Evolutionary conservation across 2,329 filamentous ascomycete species (phyloP).

Genomic region (Shiraia bambusicola): DNA sequence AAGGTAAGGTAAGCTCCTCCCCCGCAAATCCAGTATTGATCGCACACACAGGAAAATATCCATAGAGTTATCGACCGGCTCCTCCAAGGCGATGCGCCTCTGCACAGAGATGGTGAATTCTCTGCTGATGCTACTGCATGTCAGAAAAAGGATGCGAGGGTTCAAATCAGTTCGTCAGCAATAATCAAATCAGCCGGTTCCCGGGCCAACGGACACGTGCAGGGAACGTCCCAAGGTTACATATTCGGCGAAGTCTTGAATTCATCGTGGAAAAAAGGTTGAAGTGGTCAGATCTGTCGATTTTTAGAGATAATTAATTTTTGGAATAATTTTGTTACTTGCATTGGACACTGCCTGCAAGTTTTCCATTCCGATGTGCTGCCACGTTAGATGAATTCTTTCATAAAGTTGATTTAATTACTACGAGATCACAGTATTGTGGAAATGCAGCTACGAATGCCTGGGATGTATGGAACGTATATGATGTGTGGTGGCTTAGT

Average conservation of each 20-base stretch:
- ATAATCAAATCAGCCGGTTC: conserved; percentile 3
- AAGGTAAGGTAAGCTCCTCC: conserved; percentile 23
- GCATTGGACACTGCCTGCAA: too few species aligned
- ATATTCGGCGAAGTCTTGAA: conserved; percentile 24
- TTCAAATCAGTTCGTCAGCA: conserved; percentile 3
- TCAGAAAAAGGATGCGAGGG: conserved; percentile 24
- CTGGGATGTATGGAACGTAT: neutral
- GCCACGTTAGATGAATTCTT: too few species aligned
- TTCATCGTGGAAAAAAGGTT: conserved; percentile 29
- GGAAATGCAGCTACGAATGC: too few species aligned
- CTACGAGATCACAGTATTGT: too few species aligned
- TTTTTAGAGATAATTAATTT: too few species aligned
- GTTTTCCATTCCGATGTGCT: too few species aligned
- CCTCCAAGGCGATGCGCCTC: conserved; percentile 23
- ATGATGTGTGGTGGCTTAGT: neutral
- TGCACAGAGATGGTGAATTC: conserved; percentile 29
- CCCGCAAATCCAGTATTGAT: neutral
- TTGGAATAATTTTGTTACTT: too few species aligned
- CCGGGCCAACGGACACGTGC: conserved; percentile 13
- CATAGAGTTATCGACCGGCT: conserved; percentile 27
- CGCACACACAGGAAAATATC: conserved; percentile 20
- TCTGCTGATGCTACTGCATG: conserved; percentile 25
- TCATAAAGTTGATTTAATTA: too few species aligned
- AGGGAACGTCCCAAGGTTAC: conserved; percentile 17
- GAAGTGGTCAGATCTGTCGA: too few species aligned